Conservation (phyloP, 163 green algal genomes). For the Smithsoniella earleae region DNA sequence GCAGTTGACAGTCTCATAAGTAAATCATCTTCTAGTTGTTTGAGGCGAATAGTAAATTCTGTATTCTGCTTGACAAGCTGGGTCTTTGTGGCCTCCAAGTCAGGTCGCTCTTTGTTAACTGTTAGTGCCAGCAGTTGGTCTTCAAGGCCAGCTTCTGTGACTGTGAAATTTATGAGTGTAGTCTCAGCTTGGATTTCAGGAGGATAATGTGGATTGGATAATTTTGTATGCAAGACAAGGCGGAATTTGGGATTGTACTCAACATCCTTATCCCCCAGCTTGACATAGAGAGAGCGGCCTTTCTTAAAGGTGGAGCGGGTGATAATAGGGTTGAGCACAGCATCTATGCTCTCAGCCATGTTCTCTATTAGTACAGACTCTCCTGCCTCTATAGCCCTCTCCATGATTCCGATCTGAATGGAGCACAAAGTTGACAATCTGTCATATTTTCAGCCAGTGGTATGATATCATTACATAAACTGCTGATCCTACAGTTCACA, state of each 20-base stretch:
- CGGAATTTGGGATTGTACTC: constrained; percentile 78
- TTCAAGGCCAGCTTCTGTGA: constrained; percentile 71
- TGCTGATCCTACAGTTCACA: too few relatives aligned
- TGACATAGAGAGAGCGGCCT: constrained; percentile 71
- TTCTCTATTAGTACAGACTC: constrained; percentile 76
- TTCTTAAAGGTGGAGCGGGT: constrained; percentile 82
- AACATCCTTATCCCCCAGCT: constrained; percentile 75
- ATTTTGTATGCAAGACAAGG: constrained; percentile 82
- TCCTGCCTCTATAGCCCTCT: constrained; percentile 68
- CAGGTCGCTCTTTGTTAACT: constrained; percentile 82
- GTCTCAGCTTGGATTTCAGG: constrained; percentile 79
- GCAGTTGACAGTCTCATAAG: constrained; percentile 73
- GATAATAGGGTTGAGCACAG: constrained; percentile 74
- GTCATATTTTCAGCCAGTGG: too few relatives aligned
- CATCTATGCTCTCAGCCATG: constrained; percentile 79
- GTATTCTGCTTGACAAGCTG: constrained; percentile 77
- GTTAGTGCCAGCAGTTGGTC: constrained; percentile 81
- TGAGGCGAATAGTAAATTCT: constrained; percentile 85
- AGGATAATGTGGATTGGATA: constrained; percentile 78
- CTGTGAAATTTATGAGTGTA: constrained; percentile 84
- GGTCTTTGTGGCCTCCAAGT: constrained; percentile 81
- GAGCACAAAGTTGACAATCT: too few relatives aligned
- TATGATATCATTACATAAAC: too few relatives aligned
- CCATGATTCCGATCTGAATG: constrained; percentile 43
- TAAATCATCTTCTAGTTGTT: constrained; percentile 76